A percentile compares a stretch with the other conserved stretches of the same genome.
Evolutionary conservation across 208 protist species (phyloP).

Genomic region (Acanthamoeba royreba): DNA sequence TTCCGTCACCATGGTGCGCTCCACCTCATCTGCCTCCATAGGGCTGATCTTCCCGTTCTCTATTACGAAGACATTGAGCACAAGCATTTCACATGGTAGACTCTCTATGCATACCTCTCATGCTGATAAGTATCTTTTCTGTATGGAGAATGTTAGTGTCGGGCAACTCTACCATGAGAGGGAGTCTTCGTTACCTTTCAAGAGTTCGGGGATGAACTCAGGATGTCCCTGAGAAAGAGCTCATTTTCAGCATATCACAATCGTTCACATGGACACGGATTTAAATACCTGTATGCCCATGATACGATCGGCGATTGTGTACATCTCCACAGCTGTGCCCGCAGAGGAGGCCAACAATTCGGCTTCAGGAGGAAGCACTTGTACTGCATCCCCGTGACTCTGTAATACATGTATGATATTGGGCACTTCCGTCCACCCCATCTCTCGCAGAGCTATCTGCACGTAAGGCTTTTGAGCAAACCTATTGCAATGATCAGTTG

Average conservation of each 20-base stretch:
- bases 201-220: not conserved
- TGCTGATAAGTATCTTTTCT: not conserved
- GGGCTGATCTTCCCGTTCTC: not conserved
- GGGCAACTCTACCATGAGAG: no score
- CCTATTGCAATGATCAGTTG: not conserved
- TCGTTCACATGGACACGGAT: not conserved
- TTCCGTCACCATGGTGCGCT: not conserved
- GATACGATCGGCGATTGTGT: not conserved
- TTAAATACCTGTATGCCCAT: not conserved
- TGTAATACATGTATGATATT: not conserved
- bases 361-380: not conserved
- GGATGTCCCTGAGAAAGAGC: not conserved
- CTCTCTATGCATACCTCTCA: not conserved
- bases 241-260: not conserved
- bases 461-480: not conserved
- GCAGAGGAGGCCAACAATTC: not conserved
- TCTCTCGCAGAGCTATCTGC: not conserved
- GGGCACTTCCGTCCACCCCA: not conserved
- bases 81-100: not conserved
- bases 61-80: not conserved
- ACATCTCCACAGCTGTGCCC: not conserved
- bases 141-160: no score
- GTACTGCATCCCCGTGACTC: not conserved
- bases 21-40: not conserved
- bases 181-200: not conserved